Conservation (phyloP, 768 basidiomycete genomes). For the Panellus pusillus region DNA sequence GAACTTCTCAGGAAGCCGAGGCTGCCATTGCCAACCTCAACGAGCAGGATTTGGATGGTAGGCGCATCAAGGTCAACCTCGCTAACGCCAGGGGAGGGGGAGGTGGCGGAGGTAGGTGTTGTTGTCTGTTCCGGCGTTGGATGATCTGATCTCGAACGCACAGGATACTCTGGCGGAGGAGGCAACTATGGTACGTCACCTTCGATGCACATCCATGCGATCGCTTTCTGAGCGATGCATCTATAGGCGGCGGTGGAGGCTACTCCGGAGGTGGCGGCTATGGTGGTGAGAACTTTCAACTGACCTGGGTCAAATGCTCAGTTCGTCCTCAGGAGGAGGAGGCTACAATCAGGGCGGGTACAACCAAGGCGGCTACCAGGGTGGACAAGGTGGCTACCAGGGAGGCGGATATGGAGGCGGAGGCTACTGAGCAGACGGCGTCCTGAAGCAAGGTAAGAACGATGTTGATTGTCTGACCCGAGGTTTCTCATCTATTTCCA, state of each 20-base stretch:
- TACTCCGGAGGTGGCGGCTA: constrained; percentile 28
- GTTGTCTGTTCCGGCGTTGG: constrained; percentile 8
- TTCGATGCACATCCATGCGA: constrained; percentile 15
- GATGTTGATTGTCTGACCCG: no score
- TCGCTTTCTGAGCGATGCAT: constrained; percentile 7
- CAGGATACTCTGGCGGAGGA: constrained; percentile 19
- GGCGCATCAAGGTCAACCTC: constrained; percentile 86
- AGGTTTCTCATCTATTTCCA: no score
- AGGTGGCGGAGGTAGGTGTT: constrained; percentile 46
- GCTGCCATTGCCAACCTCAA: constrained; percentile 76
- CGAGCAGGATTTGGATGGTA: constrained; percentile 92
- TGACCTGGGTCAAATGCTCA: neutral
- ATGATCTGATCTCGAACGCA: neutral
- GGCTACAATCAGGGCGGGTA: neutral
- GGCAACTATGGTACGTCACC: constrained; percentile 9
- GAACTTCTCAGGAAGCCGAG: constrained; percentile 62
- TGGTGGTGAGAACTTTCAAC: neutral
- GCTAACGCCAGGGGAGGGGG: constrained; percentile 68
- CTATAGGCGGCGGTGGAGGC: constrained; percentile 32
- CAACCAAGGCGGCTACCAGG: constrained; percentile 17
- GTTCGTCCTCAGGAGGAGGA: neutral
- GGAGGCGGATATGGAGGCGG: constrained; percentile 30
- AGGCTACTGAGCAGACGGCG: neutral
- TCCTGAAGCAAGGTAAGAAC: neutral
- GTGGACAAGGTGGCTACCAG: constrained; percentile 26